Percentiles rank a stretch among this genome's conserved stretches.
Evolutionary conservation across 768 basidiomycete species (phyloP).

Genomic region (Xerocomellus amylosporus): DNA sequence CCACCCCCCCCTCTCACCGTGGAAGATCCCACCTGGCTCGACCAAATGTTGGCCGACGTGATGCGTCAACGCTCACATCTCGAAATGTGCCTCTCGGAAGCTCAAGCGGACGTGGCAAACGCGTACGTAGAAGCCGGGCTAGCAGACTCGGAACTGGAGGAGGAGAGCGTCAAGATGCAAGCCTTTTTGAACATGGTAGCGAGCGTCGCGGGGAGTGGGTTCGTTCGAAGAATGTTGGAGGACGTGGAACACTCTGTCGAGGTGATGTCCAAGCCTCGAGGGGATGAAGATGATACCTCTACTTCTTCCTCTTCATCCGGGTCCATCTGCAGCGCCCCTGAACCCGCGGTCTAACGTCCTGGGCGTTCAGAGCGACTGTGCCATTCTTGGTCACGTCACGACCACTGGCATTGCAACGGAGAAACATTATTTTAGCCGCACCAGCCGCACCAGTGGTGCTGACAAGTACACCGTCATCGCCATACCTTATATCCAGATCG

Average conservation of each 20-base stretch:
- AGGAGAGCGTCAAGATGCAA: conserved; percentile 26
- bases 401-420: neutral
- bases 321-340: neutral
- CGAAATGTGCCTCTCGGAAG: conserved; percentile 12
- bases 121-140: conserved; percentile 28
- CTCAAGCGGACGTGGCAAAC: conserved; percentile 16
- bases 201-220: conserved; percentile 26
- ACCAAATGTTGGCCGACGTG: conserved; percentile 26
- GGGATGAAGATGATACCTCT: neutral
- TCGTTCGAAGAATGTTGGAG: conserved; percentile 27
- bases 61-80: conserved; percentile 26
- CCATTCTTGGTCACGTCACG: neutral
- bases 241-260: conserved; percentile 15
- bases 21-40: conserved; percentile 29
- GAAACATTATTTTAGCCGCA: neutral
- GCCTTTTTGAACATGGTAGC: conserved; percentile 23
- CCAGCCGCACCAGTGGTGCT: neutral
- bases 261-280: conserved; percentile 11
- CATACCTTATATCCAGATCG: neutral
- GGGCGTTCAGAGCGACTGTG: neutral
- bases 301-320: conserved; percentile 2
- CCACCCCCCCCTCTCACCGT: conserved; percentile 24
- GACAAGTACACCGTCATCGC: neutral
- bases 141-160: conserved; percentile 25
- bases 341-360: neutral